phyloP scores from a whole-genome alignment of 2,329 filamentous ascomycete species.

The Rhinocladiella similis region DNA sequence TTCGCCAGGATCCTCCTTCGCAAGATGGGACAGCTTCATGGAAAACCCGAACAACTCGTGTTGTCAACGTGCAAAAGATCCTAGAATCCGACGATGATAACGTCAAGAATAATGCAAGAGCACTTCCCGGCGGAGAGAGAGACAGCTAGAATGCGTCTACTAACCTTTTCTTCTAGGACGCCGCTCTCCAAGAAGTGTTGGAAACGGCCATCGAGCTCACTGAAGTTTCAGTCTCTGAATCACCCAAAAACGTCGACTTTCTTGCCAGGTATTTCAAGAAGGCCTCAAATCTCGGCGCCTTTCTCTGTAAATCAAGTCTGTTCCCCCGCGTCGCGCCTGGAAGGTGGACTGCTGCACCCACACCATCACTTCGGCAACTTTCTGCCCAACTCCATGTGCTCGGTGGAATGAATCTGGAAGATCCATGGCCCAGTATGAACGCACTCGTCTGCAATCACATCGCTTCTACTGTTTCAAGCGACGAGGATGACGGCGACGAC shows the following conservation, averaged over 20 bases:
- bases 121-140: not conserved
- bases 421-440: constrained; percentile 16
- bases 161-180: constrained; percentile 23
- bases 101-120: constrained; percentile 36
- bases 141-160: not conserved
- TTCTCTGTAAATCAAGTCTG: constrained; percentile 65
- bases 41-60: constrained; percentile 37
- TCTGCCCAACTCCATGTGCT: constrained; percentile 71
- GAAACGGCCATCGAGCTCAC: constrained; percentile 40
- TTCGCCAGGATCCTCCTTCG: constrained; percentile 21
- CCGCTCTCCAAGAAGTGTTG: constrained; percentile 28
- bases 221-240: constrained; percentile 44
- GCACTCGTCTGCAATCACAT: constrained; percentile 8
- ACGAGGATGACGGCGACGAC: not conserved
- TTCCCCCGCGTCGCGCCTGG: constrained; percentile 57
- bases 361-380: constrained; percentile 56
- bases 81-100: constrained; percentile 42
- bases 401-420: constrained; percentile 61
- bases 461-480: not conserved
- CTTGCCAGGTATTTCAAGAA: constrained; percentile 44
- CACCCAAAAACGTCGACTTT: constrained; percentile 45
- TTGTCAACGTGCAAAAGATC: constrained; percentile 45
- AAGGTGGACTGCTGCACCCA: constrained; percentile 40
- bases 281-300: constrained; percentile 53
- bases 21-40: constrained; percentile 33